phyloP scores from a whole-genome alignment of 352 stramenopile species.

The Phytophthora sp. region DNA sequence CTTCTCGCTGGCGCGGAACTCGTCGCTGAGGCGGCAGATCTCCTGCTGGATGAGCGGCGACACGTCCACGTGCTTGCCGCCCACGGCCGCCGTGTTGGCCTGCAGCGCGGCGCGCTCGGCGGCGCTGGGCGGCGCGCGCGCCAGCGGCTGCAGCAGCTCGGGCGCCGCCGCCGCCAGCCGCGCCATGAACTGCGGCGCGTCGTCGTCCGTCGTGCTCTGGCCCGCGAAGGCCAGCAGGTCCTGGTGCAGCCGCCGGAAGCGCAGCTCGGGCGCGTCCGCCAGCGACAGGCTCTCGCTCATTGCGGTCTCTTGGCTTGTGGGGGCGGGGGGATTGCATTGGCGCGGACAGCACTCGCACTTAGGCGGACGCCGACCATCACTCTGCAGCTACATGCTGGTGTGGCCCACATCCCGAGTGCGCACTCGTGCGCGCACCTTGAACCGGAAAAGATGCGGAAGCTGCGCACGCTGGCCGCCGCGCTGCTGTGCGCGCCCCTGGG shows the following conservation, averaged over 20 bases:
- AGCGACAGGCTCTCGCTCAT: conserved; percentile 53
- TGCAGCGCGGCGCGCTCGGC: conserved; percentile 68
- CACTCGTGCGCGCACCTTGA: conserved; percentile 10
- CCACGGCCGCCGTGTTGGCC: conserved; percentile 62
- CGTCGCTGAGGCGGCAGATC: conserved; percentile 81
- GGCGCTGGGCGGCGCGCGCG: conserved; percentile 40
- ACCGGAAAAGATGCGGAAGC: conserved; percentile 18
- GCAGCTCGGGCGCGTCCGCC: conserved; percentile 62
- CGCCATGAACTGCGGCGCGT: conserved; percentile 64
- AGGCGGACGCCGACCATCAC: conserved; percentile 23
- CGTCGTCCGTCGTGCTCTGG: conserved; percentile 72
- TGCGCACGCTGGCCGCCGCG: conserved; percentile 4
- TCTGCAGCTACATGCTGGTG: conserved; percentile 13
- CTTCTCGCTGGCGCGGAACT: conserved; percentile 69
- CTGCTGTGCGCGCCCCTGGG: background rate
- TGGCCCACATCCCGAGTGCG: conserved; percentile 10
- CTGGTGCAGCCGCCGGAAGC: conserved; percentile 76
- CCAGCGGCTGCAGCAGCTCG: conserved; percentile 51
- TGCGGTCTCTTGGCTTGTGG: conserved; percentile 24
- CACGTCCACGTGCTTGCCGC: conserved; percentile 73
- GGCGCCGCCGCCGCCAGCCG: conserved; percentile 48
- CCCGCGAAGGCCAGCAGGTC: conserved; percentile 70
- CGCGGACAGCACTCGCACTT: conserved; percentile 36
- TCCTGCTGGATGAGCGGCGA: conserved; percentile 83
- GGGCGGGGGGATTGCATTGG: conserved; percentile 30